These are phyloP conservation scores for Clavariopsis aquatica DNA, from an alignment of 495 filamentous ascomycete species.

Conservation along the genomic window DNA sequence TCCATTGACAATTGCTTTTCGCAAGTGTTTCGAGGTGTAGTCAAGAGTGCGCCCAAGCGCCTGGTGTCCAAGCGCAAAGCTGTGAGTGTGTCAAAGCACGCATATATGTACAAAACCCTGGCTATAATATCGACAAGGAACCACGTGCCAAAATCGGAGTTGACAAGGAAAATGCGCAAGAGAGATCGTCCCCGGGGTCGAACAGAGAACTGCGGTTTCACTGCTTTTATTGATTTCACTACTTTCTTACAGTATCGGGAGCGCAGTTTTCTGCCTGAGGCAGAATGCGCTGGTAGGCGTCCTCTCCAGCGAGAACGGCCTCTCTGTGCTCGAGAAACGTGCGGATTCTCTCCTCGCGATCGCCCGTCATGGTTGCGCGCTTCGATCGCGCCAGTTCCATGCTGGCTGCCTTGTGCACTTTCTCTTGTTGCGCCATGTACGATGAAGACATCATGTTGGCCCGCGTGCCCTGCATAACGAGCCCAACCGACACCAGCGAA, in stretches of 20 bases:
- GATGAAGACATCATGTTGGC: conserved; percentile 58
- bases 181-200: background rate
- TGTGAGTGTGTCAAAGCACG: background rate
- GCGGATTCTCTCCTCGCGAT: conserved; percentile 64
- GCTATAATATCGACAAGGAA: conserved; percentile 14
- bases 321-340: conserved; percentile 60
- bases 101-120: conserved; percentile 16
- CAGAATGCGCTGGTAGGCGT: conserved; percentile 37
- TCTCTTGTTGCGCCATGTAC: conserved; percentile 62
- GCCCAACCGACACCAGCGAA: conserved; percentile 65
- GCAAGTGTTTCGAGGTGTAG: conserved; percentile 5
- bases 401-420: conserved; percentile 62
- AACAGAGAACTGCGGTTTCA: background rate
- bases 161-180: background rate
- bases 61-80: conserved; percentile 1
- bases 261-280: conserved; percentile 39
- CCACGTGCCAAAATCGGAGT: conserved; percentile 3
- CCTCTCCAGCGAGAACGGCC: conserved; percentile 32
- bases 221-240: conserved; percentile 20
- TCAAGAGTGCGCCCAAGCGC: conserved; percentile 11
- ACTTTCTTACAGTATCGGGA: conserved; percentile 25
- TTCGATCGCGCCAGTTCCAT: conserved; percentile 61
- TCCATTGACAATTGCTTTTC: background rate
- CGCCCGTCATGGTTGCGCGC: conserved; percentile 51
- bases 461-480: conserved; percentile 66